A percentile compares a stretch with the other conserved stretches of the same genome.
Conservation (phyloP, 2,329 filamentous ascomycete genomes). For the Eutypella sp. region DNA sequence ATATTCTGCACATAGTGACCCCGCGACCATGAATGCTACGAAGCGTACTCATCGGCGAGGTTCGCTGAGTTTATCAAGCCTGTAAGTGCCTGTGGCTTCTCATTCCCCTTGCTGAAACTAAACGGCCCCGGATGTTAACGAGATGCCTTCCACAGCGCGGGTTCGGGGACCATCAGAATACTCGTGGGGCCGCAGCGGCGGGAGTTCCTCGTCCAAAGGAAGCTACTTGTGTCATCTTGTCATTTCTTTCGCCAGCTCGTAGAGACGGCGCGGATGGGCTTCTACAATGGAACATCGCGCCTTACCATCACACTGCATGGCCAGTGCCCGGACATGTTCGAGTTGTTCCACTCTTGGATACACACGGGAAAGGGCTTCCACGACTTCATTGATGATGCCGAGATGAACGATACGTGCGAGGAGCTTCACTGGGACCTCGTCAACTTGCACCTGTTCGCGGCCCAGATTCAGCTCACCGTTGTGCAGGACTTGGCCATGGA, state of each 20-base stretch:
- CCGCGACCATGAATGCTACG: neutral
- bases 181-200: constrained; percentile 24
- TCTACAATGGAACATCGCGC: constrained; percentile 16
- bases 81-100: constrained; percentile 17
- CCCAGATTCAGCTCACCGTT: constrained; percentile 41
- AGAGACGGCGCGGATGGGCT: constrained; percentile 18
- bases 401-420: constrained; percentile 21
- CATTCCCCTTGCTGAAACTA: neutral
- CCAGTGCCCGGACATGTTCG: constrained; percentile 29
- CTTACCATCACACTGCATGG: constrained; percentile 24
- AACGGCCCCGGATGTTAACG: constrained; percentile 1
- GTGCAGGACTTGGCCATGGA: constrained; percentile 56
- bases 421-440: constrained; percentile 53
- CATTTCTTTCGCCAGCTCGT: constrained; percentile 23
- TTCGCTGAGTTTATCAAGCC: constrained; percentile 11
- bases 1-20: neutral
- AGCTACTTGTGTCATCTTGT: constrained; percentile 22
- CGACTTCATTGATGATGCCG: constrained; percentile 22
- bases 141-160: constrained; percentile 10
- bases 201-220: constrained; percentile 25
- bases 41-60: neutral
- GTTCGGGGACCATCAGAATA: constrained; percentile 23
- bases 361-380: constrained; percentile 21
- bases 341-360: constrained; percentile 30
- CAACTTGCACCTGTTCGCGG: constrained; percentile 53